Evolutionary conservation across 345 rosid genomes (phyloP).

Genomic region (Sonneratia caseolaris): DNA sequence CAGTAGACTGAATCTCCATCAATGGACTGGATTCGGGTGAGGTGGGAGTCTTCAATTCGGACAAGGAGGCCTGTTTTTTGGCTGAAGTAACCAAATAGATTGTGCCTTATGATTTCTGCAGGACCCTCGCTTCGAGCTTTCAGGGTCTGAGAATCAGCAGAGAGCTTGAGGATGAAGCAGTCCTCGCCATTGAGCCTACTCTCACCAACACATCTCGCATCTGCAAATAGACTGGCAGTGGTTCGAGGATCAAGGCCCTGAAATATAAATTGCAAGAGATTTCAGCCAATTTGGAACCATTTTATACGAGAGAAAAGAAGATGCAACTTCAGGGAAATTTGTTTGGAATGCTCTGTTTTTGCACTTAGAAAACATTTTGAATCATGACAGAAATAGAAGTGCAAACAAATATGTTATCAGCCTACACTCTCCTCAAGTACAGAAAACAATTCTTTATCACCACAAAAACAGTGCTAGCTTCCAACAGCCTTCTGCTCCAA

Average conservation of each 20-base stretch:
- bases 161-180: slow-evolving; percentile 29
- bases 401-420: not conserved
- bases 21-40: slow-evolving; percentile 34
- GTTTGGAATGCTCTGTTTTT: not conserved
- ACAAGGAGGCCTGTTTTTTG: slow-evolving; percentile 35
- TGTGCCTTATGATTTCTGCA: slow-evolving; percentile 24
- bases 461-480: not conserved
- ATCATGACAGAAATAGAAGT: not conserved
- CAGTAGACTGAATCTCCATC: slow-evolving; percentile 32
- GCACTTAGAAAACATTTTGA: not conserved
- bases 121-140: slow-evolving; percentile 27
- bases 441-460: not conserved
- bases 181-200: slow-evolving; percentile 25
- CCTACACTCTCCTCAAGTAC: not conserved
- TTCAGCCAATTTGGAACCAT: not conserved
- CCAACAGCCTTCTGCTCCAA: not conserved
- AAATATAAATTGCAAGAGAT: not conserved
- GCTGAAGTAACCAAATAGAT: slow-evolving; percentile 28
- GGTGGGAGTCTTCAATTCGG: slow-evolving; percentile 42
- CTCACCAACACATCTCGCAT: slow-evolving; percentile 27
- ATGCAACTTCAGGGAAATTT: not conserved
- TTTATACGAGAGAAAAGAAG: not conserved
- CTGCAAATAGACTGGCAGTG: slow-evolving; percentile 22
- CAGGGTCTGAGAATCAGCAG: slow-evolving; percentile 20
- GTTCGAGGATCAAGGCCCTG: slow-evolving; percentile 35